Percentiles rank a stretch among this genome's conserved stretches.
These are phyloP conservation scores for Steccherinum ochraceum DNA, from an alignment of 768 basidiomycete species.

Conservation along the genomic window DNA sequence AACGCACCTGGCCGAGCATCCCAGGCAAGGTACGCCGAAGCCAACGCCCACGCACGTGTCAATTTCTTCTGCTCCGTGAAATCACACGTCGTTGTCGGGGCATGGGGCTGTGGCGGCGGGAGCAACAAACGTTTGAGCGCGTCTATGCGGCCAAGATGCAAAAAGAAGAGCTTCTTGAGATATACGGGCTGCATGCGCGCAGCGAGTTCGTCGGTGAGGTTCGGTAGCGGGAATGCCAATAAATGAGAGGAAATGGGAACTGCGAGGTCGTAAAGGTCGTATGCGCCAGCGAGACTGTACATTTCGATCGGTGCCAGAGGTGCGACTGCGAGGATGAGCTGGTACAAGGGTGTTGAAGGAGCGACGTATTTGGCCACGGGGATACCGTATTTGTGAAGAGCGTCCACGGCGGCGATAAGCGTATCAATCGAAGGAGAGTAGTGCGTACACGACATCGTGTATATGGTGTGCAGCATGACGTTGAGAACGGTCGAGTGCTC, in stretches of 20 bases:
- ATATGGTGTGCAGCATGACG: conserved; percentile 65
- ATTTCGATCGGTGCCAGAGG: conserved; percentile 64
- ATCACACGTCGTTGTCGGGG: conserved; percentile 64
- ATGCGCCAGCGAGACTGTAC: conserved; percentile 62
- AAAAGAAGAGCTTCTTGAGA: conserved; percentile 74
- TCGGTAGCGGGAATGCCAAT: conserved; percentile 61
- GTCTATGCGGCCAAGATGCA: conserved; percentile 78
- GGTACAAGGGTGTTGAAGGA: conserved; percentile 50
- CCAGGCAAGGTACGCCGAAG: conserved; percentile 80
- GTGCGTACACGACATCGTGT: conserved; percentile 67
- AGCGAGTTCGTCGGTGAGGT: conserved; percentile 66
- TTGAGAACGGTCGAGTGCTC: conserved; percentile 63
- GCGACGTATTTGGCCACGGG: conserved; percentile 38
- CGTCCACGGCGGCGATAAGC: conserved; percentile 49
- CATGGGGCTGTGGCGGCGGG: conserved; percentile 69
- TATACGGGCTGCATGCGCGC: conserved; percentile 68
- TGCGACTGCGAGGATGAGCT: conserved; percentile 59
- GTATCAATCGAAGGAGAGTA: conserved; percentile 64
- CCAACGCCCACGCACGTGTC: conserved; percentile 76
- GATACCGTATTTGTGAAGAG: conserved; percentile 56
- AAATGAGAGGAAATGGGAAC: conserved; percentile 70
- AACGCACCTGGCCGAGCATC: conserved; percentile 70
- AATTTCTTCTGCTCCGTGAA: conserved; percentile 73
- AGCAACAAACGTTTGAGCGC: conserved; percentile 75
- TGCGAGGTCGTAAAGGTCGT: conserved; percentile 68